These are phyloP conservation scores for Phialophora macrospora DNA, from an alignment of 2,329 filamentous ascomycete genomes.

Conservation along the genomic window DNA sequence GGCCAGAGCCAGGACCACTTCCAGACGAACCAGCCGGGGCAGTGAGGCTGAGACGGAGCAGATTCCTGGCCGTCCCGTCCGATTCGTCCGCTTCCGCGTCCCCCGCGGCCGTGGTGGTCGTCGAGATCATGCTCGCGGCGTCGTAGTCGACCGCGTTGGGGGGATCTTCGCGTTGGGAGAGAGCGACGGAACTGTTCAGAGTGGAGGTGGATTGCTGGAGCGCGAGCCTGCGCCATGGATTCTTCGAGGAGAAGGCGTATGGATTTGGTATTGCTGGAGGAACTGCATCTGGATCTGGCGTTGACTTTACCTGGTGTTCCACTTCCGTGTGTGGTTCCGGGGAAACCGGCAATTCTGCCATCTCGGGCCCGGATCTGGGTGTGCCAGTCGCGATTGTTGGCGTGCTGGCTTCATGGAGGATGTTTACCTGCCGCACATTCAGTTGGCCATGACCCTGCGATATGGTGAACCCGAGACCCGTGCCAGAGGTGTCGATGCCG, in stretches of 20 bases:
- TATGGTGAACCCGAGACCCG: background rate
- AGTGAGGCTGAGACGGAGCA: background rate
- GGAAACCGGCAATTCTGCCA: background rate
- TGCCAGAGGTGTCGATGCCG: background rate
- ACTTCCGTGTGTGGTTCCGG: background rate
- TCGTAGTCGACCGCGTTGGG: background rate
- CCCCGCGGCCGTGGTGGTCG: background rate
- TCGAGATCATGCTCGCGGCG: background rate
- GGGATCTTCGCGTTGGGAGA: background rate
- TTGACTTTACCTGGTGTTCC: background rate
- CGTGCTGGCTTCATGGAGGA: background rate
- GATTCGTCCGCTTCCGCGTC: background rate
- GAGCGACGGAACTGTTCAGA: background rate
- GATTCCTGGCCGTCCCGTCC: background rate
- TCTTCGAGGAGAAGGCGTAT: conserved; percentile 1
- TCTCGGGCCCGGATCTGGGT: background rate
- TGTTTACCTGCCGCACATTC: background rate
- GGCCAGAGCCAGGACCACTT: background rate
- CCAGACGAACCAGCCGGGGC: background rate
- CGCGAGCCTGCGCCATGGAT: conserved; percentile 7
- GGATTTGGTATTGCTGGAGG: background rate
- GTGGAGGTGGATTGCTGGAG: background rate
- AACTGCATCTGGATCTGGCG: too few relatives aligned
- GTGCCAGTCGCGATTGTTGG: background rate
- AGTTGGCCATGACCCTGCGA: background rate